phyloP scores from a whole-genome alignment of 1,139 yeast species.

The Yamadazyma taylorii region DNA sequence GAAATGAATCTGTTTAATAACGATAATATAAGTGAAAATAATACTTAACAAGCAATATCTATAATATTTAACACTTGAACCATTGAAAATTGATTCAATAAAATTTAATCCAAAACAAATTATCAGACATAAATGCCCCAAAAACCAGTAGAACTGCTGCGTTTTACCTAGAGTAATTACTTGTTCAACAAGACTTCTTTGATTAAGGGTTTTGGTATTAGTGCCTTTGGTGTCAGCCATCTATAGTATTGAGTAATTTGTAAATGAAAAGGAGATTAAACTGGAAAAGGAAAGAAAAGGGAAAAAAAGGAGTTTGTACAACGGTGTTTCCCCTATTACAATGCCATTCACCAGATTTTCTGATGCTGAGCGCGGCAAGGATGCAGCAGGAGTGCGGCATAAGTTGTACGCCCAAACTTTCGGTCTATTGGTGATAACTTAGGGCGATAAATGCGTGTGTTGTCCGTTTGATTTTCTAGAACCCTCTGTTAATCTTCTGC shows the following conservation, averaged over 20 bases:
- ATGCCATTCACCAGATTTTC: too few relatives aligned
- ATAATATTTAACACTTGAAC: slow-evolving; percentile 32
- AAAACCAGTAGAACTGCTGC: slow-evolving; percentile 55
- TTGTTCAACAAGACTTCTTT: slow-evolving; percentile 10
- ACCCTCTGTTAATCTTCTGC: too few relatives aligned
- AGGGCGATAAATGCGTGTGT: too few relatives aligned
- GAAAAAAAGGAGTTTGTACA: neutral
- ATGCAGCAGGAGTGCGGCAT: too few relatives aligned
- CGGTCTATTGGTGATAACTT: too few relatives aligned
- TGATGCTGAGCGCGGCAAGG: too few relatives aligned
- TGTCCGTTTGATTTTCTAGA: too few relatives aligned
- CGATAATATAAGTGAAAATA: slow-evolving; percentile 47
- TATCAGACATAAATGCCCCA: slow-evolving; percentile 46
- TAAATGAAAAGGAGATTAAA: neutral
- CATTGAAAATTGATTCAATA: slow-evolving; percentile 33
- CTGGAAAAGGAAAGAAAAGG: neutral
- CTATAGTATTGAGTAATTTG: neutral
- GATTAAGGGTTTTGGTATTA: neutral
- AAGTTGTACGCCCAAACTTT: too few relatives aligned
- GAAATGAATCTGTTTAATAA: slow-evolving; percentile 47
- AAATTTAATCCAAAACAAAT: slow-evolving; percentile 32
- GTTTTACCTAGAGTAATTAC: slow-evolving; percentile 25
- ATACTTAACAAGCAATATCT: slow-evolving; percentile 41
- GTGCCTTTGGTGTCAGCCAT: neutral
- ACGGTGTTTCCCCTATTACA: too few relatives aligned